Conservation (phyloP, 108 stramenopile genomes). For the Nitzschia sp. region DNA sequence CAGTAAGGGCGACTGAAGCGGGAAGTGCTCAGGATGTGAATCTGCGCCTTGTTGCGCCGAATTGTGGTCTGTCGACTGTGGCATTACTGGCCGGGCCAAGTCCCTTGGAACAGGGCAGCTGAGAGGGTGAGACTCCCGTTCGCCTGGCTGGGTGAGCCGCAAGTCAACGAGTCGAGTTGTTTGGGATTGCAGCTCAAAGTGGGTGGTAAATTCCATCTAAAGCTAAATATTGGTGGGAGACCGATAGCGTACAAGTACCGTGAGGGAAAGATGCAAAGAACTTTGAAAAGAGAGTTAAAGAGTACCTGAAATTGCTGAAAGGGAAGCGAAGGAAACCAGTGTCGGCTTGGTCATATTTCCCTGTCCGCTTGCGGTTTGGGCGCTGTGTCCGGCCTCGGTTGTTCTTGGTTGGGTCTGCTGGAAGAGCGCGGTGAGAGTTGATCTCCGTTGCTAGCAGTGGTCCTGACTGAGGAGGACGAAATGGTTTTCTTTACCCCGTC, state of each 20-base stretch:
- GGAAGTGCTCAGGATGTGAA: slow-evolving; percentile 89
- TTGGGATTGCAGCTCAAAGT: slow-evolving; percentile 95
- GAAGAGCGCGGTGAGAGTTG: slow-evolving; percentile 46
- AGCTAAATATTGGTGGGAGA: slow-evolving; percentile 94
- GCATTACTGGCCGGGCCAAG: slow-evolving; percentile 74
- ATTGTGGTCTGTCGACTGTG: slow-evolving; percentile 87
- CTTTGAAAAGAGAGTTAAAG: slow-evolving; percentile 99
- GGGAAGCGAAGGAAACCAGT: slow-evolving; percentile 93
- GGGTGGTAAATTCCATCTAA: slow-evolving; percentile 97
- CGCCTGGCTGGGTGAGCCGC: slow-evolving; percentile 66
- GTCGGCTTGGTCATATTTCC: slow-evolving; percentile 58
- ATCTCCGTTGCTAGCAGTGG: slow-evolving; percentile 33
- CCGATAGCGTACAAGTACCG: slow-evolving; percentile 96
- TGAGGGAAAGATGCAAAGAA: slow-evolving; percentile 95
- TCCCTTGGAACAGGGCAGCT: slow-evolving; percentile 90
- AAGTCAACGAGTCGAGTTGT: slow-evolving; percentile 91
- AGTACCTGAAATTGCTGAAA: slow-evolving; percentile 98
- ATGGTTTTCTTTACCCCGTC: slow-evolving; percentile 91
- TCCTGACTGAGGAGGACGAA: slow-evolving; percentile 61
- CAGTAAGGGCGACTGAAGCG: slow-evolving; percentile 96
- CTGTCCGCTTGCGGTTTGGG: slow-evolving; percentile 53
- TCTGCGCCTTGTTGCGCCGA: slow-evolving; percentile 67
- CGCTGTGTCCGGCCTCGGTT: slow-evolving; percentile 63
- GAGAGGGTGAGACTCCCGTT: slow-evolving; percentile 95
- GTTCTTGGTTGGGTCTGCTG: slow-evolving; percentile 46